A percentile compares a stretch with the other conserved stretches of the same genome.
Conservation (phyloP, 129 eudicot species). For the Flaveria robusta region DNA sequence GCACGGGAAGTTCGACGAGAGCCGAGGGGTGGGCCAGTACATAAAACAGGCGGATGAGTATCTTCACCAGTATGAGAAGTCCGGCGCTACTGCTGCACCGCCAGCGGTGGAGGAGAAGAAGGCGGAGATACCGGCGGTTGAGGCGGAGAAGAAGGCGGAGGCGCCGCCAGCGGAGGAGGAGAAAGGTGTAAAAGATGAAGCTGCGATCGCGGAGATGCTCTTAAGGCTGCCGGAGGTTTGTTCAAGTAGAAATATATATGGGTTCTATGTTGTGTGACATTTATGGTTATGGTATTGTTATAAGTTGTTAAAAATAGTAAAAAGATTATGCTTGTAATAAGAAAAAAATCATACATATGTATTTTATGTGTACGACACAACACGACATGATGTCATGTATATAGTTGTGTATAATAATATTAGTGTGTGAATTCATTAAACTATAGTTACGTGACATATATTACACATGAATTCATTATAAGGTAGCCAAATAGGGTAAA, state of each 20-base stretch:
- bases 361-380: no score
- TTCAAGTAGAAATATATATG: conserved; percentile 31
- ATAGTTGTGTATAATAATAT: no score
- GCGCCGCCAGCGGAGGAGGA: conserved; percentile 8
- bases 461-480: no score
- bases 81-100: conserved; percentile 32
- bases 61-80: conserved; percentile 50
- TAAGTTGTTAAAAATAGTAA: no score
- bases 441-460: no score
- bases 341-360: no score
- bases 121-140: not conserved
- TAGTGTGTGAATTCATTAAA: no score
- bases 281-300: not conserved
- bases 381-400: no score
- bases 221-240: conserved; percentile 63
- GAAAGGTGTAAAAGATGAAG: conserved; percentile 26
- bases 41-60: conserved; percentile 63
- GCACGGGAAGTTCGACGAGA: conserved; percentile 64
- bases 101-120: not conserved
- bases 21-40: conserved; percentile 51
- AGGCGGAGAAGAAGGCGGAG: not conserved
- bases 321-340: no score
- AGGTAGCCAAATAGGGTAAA: no score
- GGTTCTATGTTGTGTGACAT: not conserved
- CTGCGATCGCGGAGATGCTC: conserved; percentile 44